These are phyloP conservation scores for Diplodia corticola DNA, from an alignment of 2,329 filamentous ascomycete genomes.

Conservation along the genomic window DNA sequence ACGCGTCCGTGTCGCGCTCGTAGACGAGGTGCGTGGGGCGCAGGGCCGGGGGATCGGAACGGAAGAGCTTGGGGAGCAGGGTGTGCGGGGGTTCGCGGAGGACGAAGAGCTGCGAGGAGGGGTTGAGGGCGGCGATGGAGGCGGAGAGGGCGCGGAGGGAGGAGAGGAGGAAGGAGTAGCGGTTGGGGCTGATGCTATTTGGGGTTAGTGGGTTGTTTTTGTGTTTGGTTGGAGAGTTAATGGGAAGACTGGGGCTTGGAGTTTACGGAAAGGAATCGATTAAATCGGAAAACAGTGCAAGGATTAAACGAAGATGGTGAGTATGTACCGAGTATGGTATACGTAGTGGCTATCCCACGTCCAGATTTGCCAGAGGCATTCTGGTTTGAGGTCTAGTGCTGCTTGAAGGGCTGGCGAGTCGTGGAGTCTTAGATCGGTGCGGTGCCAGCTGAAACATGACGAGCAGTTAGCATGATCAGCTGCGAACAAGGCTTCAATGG, in stretches of 20 bases:
- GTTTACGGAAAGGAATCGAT: too few species aligned
- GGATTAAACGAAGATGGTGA: too few species aligned
- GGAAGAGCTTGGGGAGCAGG: conserved; percentile 69
- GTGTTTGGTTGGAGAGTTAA: neutral
- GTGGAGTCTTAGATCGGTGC: conserved; percentile 74
- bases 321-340: conserved; percentile 55
- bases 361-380: conserved; percentile 72
- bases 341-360: conserved; percentile 83
- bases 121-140: conserved; percentile 68
- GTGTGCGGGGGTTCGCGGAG: conserved; percentile 72
- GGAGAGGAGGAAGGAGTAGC: conserved; percentile 76
- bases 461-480: neutral
- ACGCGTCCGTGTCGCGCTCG: conserved; percentile 76
- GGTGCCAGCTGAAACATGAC: conserved; percentile 60
- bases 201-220: neutral
- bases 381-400: conserved; percentile 68
- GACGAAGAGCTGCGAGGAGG: conserved; percentile 69
- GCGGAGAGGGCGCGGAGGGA: conserved; percentile 70
- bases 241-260: too few species aligned
- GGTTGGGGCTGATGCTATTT: conserved; percentile 64
- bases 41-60: conserved; percentile 75
- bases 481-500: neutral
- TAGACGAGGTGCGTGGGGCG: conserved; percentile 74
- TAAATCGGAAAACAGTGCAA: neutral
- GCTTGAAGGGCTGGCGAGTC: conserved; percentile 74